Evolutionary conservation across 1,139 yeast genomes (phyloP).

Genomic region (Meyerozyma athensensis): DNA sequence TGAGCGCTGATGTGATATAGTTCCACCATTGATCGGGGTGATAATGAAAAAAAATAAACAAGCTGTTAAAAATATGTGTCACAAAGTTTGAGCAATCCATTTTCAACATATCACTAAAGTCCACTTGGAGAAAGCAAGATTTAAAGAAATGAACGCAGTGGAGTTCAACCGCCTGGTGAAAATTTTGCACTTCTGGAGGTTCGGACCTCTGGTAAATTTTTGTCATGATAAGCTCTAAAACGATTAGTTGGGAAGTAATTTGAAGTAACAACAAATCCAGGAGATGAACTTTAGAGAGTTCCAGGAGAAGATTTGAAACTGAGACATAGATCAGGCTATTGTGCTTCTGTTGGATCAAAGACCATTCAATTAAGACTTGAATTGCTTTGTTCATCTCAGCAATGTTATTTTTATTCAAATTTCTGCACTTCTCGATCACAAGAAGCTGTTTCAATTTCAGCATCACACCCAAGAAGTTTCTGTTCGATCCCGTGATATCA

Average conservation of each 20-base stretch:
- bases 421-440: too few relatives aligned
- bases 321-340: neutral
- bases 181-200: neutral
- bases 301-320: too few relatives aligned
- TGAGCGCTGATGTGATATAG: neutral
- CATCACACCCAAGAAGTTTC: neutral
- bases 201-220: neutral
- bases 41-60: too few relatives aligned
- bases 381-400: constrained; percentile 18
- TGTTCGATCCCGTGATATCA: neutral
- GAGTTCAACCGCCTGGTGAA: neutral
- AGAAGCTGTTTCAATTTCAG: too few relatives aligned
- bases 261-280: neutral
- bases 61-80: too few relatives aligned
- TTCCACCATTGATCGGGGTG: neutral
- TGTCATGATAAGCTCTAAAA: neutral
- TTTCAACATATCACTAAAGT: too few relatives aligned
- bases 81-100: too few relatives aligned
- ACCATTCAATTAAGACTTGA: constrained; percentile 28
- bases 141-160: neutral
- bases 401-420: too few relatives aligned
- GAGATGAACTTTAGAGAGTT: too few relatives aligned
- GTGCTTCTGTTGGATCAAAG: constrained; percentile 25
- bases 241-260: neutral
- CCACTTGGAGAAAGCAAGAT: neutral